Base-by-base conservation (phyloP, 1,139 yeast genomes). In the Pichia norvegensis region DNA sequence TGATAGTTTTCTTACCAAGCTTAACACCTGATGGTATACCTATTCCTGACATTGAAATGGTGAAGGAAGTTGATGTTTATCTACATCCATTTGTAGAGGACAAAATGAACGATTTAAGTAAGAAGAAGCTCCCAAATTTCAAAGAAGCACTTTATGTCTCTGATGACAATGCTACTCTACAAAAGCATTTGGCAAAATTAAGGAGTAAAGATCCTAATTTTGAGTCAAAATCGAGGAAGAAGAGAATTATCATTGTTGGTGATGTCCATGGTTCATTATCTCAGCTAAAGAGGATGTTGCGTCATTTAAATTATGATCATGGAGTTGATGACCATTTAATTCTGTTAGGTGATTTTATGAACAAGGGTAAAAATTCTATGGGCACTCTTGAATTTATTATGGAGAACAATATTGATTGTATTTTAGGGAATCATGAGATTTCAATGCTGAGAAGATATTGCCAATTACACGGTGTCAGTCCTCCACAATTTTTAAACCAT, bases 341-440 rank as follows among this genome's bases (percentile, higher is more conserved):
- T 4, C 67, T 88, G 33, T 64, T 88, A 27, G 97, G 97, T 2
- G 97, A 90, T 60, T 85, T 88, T 61, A 71, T 85, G 29, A 73
- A 90, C 47, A 90, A 88, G 61, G 97, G 97, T 0, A 83, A 85
- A 1, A 79, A 84, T 51, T 84, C 95, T 1, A 52, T 76, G 14
- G 77, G 74, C 44, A 86, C 87, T 5, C 62, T 87, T 27, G 83
- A 87, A 48, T 81, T 67, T 55, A 80, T 86, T 38, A 73, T 80
- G 40, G 66, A 73, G n/a, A 65, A 79, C 52, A 65, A 74, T 4
- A 73, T 85, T 17, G 78, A 77, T 43, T 88, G 95, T 62, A 78
- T 90, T 3, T 67, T 94, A 52, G 97, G 97, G 0, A 90, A 90
- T 67, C 96, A 90, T 63, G 97, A 90, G 61, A 72, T 80, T 55